Base-by-base conservation (phyloP, 2,329 filamentous ascomycete genomes). In the Fusarium floridanum region DNA sequence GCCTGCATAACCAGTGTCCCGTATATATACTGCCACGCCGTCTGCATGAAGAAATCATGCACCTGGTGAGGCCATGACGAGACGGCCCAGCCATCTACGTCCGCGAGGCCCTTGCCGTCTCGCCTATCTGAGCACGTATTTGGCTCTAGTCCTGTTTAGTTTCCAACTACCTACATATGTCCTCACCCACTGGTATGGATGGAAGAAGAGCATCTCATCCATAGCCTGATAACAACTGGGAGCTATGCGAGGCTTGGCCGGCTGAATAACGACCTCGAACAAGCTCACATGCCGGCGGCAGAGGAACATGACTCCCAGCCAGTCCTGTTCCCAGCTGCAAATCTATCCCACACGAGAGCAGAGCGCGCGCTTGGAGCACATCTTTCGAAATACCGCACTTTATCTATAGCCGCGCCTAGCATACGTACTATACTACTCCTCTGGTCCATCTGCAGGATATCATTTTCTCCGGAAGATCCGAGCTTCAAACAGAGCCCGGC, bases 1-100 rank as follows among this genome's bases (percentile, higher is more conserved):
- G 45, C 11, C 32, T 32, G 45, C 12, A 62, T 48, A 41, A 17
- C 50, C 29, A 37, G 32, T 45, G 43, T 41, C 29, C 69, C 71
- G 75, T 61, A 70, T 67, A 75, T 65, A 65, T 63, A 60, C 55
- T 43, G 76, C 68, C 76, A 78, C 76, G 73, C 70, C 66, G 56
- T 72, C 53, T 56, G 45, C 57, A 55, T 34, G 36, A 60, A n/a
- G 20, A 56, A 66, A 66, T 53, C 41, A 29, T 55, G 53, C 41
- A 59, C 29, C 64, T 64, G 55, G 62, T 41, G 34, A 55, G 60
- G 7, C 29, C 55, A 64, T 29, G 48, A 55, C 12, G 29, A 53
- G 60, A 67, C 71, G 12, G 41, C 71, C 43, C 50, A 32, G 37
- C 41, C 45, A 65, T 53, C 27, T 74, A 45, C 67, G 68, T 68